Conservation (phyloP, 129 eudicot genomes). For the Ambrosia trifida region DNA sequence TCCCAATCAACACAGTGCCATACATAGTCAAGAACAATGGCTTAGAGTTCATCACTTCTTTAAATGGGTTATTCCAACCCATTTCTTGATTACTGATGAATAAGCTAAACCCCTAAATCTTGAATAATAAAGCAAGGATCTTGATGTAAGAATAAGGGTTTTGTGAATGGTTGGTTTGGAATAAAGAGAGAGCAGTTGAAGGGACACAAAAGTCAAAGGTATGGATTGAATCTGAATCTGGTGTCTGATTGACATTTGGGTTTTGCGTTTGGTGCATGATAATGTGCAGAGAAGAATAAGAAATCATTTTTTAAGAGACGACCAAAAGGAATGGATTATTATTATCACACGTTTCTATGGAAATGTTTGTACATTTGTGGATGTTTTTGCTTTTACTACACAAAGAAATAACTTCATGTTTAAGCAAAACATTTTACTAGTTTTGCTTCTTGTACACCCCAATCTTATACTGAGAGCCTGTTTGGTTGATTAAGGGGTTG, state of each 20-base stretch:
- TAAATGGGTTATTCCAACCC: constrained; percentile 69
- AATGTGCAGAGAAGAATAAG: constrained; percentile 13
- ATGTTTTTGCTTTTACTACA: no score
- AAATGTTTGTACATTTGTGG: constrained; percentile 13
- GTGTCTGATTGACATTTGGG: constrained; percentile 18
- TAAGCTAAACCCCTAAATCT: constrained; percentile 28
- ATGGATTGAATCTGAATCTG: constrained; percentile 3
- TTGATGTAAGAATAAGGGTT: constrained; percentile 20
- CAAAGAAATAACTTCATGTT: no score
- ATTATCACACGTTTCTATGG: constrained; percentile 24
- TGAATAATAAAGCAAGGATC: neutral
- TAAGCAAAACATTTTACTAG: no score
- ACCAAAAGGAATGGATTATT: constrained; percentile 10
- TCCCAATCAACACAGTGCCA: constrained; percentile 70
- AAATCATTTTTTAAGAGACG: constrained; percentile 19
- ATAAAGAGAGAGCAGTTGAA: constrained; percentile 24
- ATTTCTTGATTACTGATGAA: constrained; percentile 22
- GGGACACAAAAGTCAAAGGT: constrained; percentile 27
- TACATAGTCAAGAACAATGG: constrained; percentile 88
- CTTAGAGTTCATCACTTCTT: constrained; percentile 68
- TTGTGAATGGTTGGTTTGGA: neutral
- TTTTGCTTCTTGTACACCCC: no score
- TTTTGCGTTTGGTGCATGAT: constrained; percentile 26
- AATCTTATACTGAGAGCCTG: no score
- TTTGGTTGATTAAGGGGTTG: no score